These are phyloP conservation scores for Russula brevipes DNA, from an alignment of 768 basidiomycete genomes.

Conservation along the genomic window DNA sequence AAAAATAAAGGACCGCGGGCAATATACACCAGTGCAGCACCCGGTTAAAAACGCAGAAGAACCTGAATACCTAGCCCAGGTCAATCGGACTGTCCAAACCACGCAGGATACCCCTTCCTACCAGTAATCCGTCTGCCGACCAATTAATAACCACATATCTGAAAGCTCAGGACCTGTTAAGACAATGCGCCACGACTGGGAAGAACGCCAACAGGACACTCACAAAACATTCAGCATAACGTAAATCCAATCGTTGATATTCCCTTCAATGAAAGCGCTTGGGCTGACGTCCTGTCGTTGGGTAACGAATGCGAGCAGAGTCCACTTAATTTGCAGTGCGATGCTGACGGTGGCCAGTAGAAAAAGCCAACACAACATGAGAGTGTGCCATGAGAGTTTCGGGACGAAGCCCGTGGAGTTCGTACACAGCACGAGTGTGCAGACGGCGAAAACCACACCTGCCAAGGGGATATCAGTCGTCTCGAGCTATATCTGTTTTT, in stretches of 20 bases:
- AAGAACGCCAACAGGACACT: conserved; percentile 8
- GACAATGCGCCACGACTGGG: not conserved
- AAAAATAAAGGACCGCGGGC: conserved; percentile 7
- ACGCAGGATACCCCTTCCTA: conserved; percentile 6
- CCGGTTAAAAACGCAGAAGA: conserved; percentile 8
- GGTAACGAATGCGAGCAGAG: conserved; percentile 27
- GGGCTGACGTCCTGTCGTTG: conserved; percentile 27
- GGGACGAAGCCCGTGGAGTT: not conserved
- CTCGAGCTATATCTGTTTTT: too few species aligned
- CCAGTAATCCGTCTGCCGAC: conserved; percentile 31
- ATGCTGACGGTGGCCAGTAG: conserved; percentile 13
- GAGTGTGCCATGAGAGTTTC: conserved; percentile 1
- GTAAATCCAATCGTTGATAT: conserved; percentile 23
- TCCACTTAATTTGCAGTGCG: conserved; percentile 21
- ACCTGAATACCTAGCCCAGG: conserved; percentile 9
- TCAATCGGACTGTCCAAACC: not conserved
- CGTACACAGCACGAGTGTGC: conserved; percentile 7
- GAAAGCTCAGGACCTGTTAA: conserved; percentile 11
- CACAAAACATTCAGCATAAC: conserved; percentile 28
- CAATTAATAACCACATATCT: conserved; percentile 32
- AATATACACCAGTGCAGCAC: not conserved
- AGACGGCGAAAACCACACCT: conserved; percentile 27
- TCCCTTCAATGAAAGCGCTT: conserved; percentile 25
- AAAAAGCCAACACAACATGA: conserved; percentile 20
- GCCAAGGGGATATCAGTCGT: not conserved